These are phyloP conservation scores for Aegilops speltoides DNA, from an alignment of 176 grass and related monocot species.

Conservation along the genomic window DNA sequence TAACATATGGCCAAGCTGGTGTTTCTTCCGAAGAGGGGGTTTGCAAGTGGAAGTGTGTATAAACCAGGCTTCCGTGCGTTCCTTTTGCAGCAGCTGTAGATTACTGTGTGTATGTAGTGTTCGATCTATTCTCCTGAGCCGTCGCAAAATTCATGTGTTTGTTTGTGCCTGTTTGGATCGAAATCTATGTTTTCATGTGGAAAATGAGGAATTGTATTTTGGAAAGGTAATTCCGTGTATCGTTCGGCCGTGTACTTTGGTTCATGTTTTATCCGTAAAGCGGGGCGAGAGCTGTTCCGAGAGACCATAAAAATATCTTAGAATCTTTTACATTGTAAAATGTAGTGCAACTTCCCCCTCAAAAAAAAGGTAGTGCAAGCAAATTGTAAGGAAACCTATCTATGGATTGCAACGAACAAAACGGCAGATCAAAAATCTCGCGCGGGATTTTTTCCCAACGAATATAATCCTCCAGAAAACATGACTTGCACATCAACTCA, in stretches of 20 bases:
- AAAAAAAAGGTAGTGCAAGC: too few relatives aligned
- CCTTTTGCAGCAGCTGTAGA: background rate
- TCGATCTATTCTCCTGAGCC: background rate
- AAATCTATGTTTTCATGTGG: background rate
- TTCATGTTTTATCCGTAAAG: too few relatives aligned
- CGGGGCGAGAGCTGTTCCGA: too few relatives aligned
- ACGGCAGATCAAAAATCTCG: too few relatives aligned
- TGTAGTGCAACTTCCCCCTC: background rate
- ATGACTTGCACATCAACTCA: too few relatives aligned
- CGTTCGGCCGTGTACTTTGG: too few relatives aligned
- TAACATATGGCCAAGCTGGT: background rate
- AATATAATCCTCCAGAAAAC: too few relatives aligned
- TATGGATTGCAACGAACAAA: background rate
- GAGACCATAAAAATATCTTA: background rate
- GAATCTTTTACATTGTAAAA: background rate
- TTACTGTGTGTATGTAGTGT: background rate
- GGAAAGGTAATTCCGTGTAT: too few relatives aligned
- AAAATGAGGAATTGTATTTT: background rate
- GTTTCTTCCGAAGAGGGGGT: background rate
- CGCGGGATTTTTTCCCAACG: too few relatives aligned
- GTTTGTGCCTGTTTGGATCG: background rate
- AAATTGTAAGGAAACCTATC: background rate
- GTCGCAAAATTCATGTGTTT: background rate
- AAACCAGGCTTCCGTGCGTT: background rate
- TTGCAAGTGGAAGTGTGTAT: background rate